These are phyloP conservation scores for Nicotiana rustica DNA, from an alignment of 305 asterid genomes.

Conservation along the genomic window DNA sequence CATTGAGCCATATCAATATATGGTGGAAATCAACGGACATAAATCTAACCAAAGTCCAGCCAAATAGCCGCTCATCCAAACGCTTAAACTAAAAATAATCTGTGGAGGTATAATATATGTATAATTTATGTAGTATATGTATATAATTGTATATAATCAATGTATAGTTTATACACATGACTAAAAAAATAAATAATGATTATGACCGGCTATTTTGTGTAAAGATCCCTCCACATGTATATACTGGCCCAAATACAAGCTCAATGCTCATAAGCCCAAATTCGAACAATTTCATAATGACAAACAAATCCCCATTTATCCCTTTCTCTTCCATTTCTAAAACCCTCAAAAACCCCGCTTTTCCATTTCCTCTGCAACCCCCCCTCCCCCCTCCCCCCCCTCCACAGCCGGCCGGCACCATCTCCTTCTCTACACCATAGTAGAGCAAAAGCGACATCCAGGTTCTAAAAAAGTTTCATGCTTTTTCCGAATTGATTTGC, in stretches of 20 bases:
- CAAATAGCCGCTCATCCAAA: too few relatives aligned
- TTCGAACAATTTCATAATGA: not conserved
- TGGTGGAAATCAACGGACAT: too few relatives aligned
- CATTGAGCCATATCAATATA: too few relatives aligned
- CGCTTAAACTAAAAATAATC: too few relatives aligned
- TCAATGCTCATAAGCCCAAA: not conserved
- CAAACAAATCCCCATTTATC: constrained; percentile 8
- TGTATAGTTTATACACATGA: too few relatives aligned
- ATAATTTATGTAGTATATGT: too few relatives aligned
- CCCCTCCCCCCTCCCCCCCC: too few relatives aligned
- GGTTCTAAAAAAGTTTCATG: not conserved
- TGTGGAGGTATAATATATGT: too few relatives aligned
- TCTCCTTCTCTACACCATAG: not conserved
- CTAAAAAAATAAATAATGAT: too few relatives aligned
- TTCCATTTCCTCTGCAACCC: not conserved
- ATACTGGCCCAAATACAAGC: not conserved
- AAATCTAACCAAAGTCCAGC: not conserved
- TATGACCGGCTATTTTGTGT: too few relatives aligned
- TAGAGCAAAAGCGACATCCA: not conserved
- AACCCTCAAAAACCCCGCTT: constrained; percentile 28
- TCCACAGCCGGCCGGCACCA: not conserved
- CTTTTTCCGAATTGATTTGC: not conserved
- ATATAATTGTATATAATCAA: too few relatives aligned
- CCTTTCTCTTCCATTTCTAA: not conserved
- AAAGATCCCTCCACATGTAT: not conserved